These are phyloP conservation scores for Solanum lignicaule DNA, from an alignment of 257 asterid species.

Conservation along the genomic window DNA sequence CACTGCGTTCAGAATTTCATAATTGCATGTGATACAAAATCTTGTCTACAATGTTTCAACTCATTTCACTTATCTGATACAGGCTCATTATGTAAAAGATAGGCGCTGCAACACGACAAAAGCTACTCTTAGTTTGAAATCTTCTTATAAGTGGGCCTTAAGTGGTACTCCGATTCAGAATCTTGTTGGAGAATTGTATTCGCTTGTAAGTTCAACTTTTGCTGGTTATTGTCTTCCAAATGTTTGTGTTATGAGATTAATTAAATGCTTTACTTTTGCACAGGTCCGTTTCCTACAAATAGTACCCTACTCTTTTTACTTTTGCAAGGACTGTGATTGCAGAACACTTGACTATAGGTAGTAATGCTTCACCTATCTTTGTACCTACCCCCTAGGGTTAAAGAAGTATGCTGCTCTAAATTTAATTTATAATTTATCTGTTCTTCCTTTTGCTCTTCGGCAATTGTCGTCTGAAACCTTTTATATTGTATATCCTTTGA, in stretches of 20 bases:
- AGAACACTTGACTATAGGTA: slow-evolving; percentile 78
- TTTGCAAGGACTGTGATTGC: slow-evolving; percentile 96
- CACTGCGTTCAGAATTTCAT: neutral
- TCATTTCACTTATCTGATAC: slow-evolving; percentile 1
- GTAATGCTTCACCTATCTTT: neutral
- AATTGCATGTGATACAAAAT: neutral
- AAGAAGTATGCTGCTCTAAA: neutral
- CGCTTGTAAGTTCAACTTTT: slow-evolving; percentile 57
- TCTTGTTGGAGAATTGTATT: slow-evolving; percentile 94
- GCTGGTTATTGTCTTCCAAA: neutral
- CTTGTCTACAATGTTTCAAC: neutral
- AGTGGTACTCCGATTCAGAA: slow-evolving; percentile 99
- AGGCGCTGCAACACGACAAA: slow-evolving; percentile 74
- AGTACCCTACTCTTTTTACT: slow-evolving; percentile 75
- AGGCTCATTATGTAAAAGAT: slow-evolving; percentile 93
- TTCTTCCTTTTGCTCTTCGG: neutral
- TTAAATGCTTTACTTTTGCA: slow-evolving; percentile 7
- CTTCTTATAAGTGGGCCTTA: slow-evolving; percentile 86
- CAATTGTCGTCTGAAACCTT: neutral
- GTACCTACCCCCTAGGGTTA: neutral
- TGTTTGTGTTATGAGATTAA: neutral
- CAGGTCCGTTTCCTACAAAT: slow-evolving; percentile 93
- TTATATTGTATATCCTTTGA: neutral
- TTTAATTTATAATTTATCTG: neutral
- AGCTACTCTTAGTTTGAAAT: slow-evolving; percentile 68